Base-by-base conservation (phyloP, 352 stramenopile genomes). In the Phytophthora hibernalis region DNA sequence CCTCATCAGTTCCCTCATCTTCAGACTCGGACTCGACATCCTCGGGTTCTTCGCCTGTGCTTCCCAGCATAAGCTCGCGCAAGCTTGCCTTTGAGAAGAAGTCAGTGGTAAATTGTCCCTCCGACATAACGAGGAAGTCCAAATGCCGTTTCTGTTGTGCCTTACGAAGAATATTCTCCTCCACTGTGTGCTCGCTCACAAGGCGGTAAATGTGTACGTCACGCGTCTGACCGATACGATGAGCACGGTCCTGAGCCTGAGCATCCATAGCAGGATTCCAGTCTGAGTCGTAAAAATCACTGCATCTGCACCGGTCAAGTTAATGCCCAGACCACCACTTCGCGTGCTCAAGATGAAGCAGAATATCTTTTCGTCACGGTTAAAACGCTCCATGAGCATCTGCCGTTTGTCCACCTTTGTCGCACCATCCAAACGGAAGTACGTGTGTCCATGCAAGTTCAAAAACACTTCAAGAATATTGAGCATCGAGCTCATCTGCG, bases 161-260 rank as follows among this genome's bases (percentile, higher is more conserved):
- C 72, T 99, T 99, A n/a, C 91, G 87, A n/a, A 99, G 70, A 63
- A 99, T 99, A 76, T 99, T 99, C 74, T 99, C 98, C 77, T 99
- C 98, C 33, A 99, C 97, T 1, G 98, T 98, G 69, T 98, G 89
- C 55, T 98, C 89, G 24, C 90, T 99, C 5, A 99, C 91, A 16
- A 99, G 81, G 1, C 98, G 88, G 73, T 99, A 99, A 47, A 99
- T 99, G 69, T 99, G 95, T 11, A 99, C 98, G 61, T 99, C 98
- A 13, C 97, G 82, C 16, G 97, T 99, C 70, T 99, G 98, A 1
- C 97, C 97, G 59, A 99, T 99, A 24, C 97, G 91, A 77, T 99
- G 97, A 15, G 97, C 97, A 53, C 97, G 92, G 68, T 99, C 97
- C 74, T 99, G 96, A 5, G 97, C 97, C 38, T 96, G 88, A 0